Base-by-base conservation (phyloP, 805 yeast genomes). In the Monosporozyma yasuniensis region DNA sequence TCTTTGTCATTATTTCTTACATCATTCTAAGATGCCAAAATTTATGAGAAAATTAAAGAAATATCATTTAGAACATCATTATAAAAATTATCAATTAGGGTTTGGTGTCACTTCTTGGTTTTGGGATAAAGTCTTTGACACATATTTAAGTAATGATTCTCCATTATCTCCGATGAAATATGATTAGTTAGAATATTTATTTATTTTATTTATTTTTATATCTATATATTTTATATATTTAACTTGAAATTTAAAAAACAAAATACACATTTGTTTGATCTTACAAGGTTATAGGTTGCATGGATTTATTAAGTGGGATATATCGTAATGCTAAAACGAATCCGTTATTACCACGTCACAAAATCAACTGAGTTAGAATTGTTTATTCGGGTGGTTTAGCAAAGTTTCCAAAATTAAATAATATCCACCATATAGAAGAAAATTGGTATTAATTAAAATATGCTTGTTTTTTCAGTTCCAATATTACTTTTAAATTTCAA, bases 51-150 rank as follows among this genome's bases (percentile, higher is more conserved):
- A 78, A 28, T 72, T 88, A 63, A 93, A 93, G 70, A 87, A 85
- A 47, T 83, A 88, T 65, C 99, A 93, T 68, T 77, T 93, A 69
- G 98, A 91, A 67, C 99, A 93, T 69, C 99, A 93, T 66, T 93
- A 93, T 75, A 90, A 91, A 73, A 91, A 93, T 70, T 93, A 87
- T 69, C 96, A 95, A 69, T 72, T 90, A 59, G 99, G 98, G 1
- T 93, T 90, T 59, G 99, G 99, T 58, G 98, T 93, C 54, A 88
- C 98, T 28, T 78, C 89, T 54, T 81, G 79, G 70, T 87, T 87
- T 70, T 93, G 99, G 99, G 99, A 93, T 68, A 77, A 71, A 25
- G 87, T 93, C 10, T 93, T 93, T 66, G 87, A 85, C 51, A 91
- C 98, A 39, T 83, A 81, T 56, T 73, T 88, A 60, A 75, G 77